Base-by-base conservation (phyloP, 2,329 filamentous ascomycete species). In the Aureobasidium sp. region DNA sequence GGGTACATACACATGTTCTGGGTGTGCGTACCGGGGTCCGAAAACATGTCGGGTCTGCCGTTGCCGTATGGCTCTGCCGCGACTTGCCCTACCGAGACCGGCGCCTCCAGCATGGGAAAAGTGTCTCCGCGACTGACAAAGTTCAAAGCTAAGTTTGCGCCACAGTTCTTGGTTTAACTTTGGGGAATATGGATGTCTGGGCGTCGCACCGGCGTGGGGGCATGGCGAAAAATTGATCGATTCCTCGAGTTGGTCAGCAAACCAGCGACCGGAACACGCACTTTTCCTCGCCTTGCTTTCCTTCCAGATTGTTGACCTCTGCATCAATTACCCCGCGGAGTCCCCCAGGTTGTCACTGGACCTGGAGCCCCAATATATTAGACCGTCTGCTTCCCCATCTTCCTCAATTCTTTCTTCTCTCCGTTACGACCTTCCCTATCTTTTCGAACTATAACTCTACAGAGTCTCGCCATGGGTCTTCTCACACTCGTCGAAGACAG, bases 401-500 rank as follows among this genome's bases (percentile, higher is more conserved):
- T 61, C 45, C 36, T 61, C 45, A 29, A n/a, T 33, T 61, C 33
- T 50, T 51, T 61, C 33, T 61, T 61, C 45, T 50, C 58, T 50
- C 55, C 55, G 55, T 59, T 59, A 59, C 55, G 55, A 59, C 55
- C 55, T 59, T 59, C 55, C 42, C 42, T 47, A 27, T 59, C 43
- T 38, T n/a, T 50, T 6, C 45, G 7, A 31, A 23, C 18, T 23
- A 18, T 13, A 29, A 23, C 29, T 40, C 47, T 29, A 20, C 58
- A 51, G 31, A 31, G 20, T 40, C 29, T 40, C 31, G 40, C n/a
- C 23, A 79, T 79, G 77, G 76, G 76, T 67, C 71, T 78, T 64
- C 73, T 79, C 50, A 71, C 75, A 20, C 67, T 78, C 60, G 75
- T 78, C 63, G 76, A 78, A 68, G 76, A 78, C 58, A 69, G 86